Percentiles rank a stretch among this genome's conserved stretches.
phyloP scores from a whole-genome alignment of 2,329 filamentous ascomycete genomes.

The Paramyrothecium sp. region DNA sequence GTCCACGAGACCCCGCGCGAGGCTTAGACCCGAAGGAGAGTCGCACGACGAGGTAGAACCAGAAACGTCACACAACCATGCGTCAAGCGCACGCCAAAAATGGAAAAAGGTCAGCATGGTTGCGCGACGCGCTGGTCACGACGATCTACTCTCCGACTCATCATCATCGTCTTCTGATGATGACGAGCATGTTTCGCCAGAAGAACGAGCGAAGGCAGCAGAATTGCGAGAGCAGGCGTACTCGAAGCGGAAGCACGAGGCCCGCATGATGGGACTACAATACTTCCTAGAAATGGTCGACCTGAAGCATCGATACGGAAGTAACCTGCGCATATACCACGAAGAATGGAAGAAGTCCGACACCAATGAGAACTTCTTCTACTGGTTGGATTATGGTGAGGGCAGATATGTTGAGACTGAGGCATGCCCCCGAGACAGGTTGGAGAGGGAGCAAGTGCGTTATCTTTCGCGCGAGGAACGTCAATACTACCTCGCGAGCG shows the following conservation, averaged over 20 bases:
- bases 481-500: constrained; percentile 73
- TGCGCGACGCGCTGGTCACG: constrained; percentile 68
- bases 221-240: constrained; percentile 48
- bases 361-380: constrained; percentile 87
- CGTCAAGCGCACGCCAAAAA: constrained; percentile 55
- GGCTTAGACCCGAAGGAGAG: constrained; percentile 10
- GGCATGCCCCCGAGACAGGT: constrained; percentile 68
- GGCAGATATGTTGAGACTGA: constrained; percentile 69
- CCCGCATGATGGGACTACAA: constrained; percentile 79
- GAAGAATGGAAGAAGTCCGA: constrained; percentile 76
- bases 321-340: constrained; percentile 79
- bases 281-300: constrained; percentile 89
- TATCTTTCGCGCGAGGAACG: constrained; percentile 84
- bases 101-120: constrained; percentile 76
- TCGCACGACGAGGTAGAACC: constrained; percentile 1
- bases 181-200: constrained; percentile 28
- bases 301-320: constrained; percentile 82
- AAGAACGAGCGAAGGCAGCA: constrained; percentile 35
- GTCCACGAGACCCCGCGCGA: constrained; percentile 42
- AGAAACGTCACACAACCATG: constrained; percentile 11
- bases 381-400: constrained; percentile 84
- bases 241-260: constrained; percentile 59
- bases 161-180: constrained; percentile 24
- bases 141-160: constrained; percentile 52
- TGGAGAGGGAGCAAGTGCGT: constrained; percentile 77